A percentile compares a stretch with the other conserved stretches of the same genome.
Evolutionary conservation across 2,329 filamentous ascomycete species (phyloP).

Genomic region (Fusarium floridanum): DNA sequence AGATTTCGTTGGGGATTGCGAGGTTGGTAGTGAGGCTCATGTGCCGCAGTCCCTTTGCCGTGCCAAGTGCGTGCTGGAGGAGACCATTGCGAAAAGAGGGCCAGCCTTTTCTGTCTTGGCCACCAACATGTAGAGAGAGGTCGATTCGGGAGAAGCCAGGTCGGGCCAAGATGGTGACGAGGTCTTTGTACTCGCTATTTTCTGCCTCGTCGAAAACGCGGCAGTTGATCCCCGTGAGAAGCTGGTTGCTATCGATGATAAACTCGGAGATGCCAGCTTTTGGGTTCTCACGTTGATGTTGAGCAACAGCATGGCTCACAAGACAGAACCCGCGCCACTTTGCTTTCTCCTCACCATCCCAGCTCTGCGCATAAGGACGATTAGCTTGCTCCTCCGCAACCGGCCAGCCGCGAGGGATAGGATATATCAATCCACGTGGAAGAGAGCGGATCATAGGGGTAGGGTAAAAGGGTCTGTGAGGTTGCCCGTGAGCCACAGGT

Average conservation of each 20-base stretch:
- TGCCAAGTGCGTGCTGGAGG: background rate
- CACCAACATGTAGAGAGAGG: slow-evolving; percentile 1
- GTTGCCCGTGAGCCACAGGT: background rate
- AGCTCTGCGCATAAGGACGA: background rate
- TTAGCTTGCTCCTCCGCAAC: background rate
- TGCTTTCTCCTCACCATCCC: slow-evolving; percentile 15
- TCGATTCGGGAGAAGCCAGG: slow-evolving; percentile 16
- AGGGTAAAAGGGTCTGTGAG: background rate
- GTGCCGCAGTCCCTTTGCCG: slow-evolving; percentile 39
- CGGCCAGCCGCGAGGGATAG: slow-evolving; percentile 48
- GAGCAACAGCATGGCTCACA: slow-evolving; percentile 44
- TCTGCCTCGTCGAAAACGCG: slow-evolving; percentile 1
- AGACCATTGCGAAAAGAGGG: background rate
- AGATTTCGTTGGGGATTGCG: fast-evolving
- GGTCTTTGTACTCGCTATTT: slow-evolving; percentile 2
- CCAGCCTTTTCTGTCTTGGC: fast-evolving
- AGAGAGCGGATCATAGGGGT: slow-evolving; percentile 56
- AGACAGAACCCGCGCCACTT: slow-evolving; percentile 49
- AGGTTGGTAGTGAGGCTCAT: slow-evolving; percentile 35
- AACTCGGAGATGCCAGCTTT: slow-evolving; percentile 49
- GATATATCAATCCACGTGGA: slow-evolving; percentile 55
- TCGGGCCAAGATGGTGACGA: slow-evolving; percentile 1
- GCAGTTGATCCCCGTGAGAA: slow-evolving; percentile 48
- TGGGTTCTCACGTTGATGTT: slow-evolving; percentile 22
- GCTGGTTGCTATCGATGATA: slow-evolving; percentile 47